These are phyloP conservation scores for Neltuma alba DNA, from an alignment of 306 rosid genomes.

Conservation along the genomic window DNA sequence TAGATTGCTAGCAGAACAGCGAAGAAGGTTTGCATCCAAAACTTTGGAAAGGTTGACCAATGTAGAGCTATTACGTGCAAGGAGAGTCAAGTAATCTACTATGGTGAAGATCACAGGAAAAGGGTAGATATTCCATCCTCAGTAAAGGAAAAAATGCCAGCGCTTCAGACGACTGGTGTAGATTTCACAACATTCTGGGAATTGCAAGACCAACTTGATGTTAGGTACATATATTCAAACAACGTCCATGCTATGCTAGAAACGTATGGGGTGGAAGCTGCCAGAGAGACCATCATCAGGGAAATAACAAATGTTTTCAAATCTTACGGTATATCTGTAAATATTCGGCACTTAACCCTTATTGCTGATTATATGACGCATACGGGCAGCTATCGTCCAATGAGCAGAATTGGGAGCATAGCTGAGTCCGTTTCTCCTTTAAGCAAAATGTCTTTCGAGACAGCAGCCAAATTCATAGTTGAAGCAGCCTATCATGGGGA, in stretches of 20 bases:
- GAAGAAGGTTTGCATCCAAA: constrained; percentile 72
- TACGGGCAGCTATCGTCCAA: constrained; percentile 71
- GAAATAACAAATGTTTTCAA: constrained; percentile 81
- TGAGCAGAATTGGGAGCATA: constrained; percentile 71
- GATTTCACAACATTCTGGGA: constrained; percentile 76
- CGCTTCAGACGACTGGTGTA: constrained; percentile 79
- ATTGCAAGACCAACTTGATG: constrained; percentile 68
- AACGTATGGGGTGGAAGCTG: constrained; percentile 89
- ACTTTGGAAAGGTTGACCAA: constrained; percentile 61
- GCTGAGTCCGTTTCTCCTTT: constrained; percentile 74
- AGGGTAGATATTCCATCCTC: constrained; percentile 53
- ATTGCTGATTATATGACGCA: constrained; percentile 87
- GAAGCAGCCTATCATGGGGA: constrained; percentile 81
- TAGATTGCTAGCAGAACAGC: constrained; percentile 83
- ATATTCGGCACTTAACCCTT: constrained; percentile 77
- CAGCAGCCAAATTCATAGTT: constrained; percentile 80
- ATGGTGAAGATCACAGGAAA: constrained; percentile 52
- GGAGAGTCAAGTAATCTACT: constrained; percentile 77
- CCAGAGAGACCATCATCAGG: constrained; percentile 81
- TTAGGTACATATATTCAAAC: constrained; percentile 75
- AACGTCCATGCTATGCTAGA: constrained; percentile 66
- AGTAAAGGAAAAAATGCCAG: constrained; percentile 66
- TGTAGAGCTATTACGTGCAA: constrained; percentile 72
- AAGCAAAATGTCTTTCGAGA: constrained; percentile 83
- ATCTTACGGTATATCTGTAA: constrained; percentile 83